These are phyloP conservation scores for Malassezia sp. DNA, from an alignment of 1,284 basidiomycete genomes.

Conservation along the genomic window DNA sequence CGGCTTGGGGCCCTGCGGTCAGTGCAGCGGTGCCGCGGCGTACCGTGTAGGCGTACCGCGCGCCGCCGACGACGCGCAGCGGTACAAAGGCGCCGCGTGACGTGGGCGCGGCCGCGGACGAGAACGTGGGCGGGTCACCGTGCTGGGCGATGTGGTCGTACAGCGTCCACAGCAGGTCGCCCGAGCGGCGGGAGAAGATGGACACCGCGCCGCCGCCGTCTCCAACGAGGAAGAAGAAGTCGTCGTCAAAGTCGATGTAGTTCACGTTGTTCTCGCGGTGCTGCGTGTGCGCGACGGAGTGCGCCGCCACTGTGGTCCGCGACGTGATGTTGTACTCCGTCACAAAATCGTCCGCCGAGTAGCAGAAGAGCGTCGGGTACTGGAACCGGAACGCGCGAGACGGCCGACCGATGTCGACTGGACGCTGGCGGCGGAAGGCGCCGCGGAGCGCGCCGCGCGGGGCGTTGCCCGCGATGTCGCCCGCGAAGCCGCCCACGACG, in stretches of 20 bases:
- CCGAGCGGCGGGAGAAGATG: slow-evolving; percentile 19
- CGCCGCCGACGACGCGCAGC: too few relatives aligned
- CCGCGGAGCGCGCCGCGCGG: slow-evolving; percentile 22
- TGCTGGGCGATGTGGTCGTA: slow-evolving; percentile 20
- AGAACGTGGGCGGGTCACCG: too few relatives aligned
- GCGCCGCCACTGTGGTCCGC: slow-evolving; percentile 16
- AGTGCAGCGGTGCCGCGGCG: not conserved
- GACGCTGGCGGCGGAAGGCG: slow-evolving; percentile 19
- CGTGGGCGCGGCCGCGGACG: too few relatives aligned
- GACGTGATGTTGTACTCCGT: slow-evolving; percentile 22
- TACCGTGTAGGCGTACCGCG: too few relatives aligned
- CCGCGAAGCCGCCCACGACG: too few relatives aligned
- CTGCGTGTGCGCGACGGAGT: slow-evolving; percentile 18
- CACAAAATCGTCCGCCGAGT: slow-evolving; percentile 22
- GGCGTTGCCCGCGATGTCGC: too few relatives aligned
- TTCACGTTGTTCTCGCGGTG: slow-evolving; percentile 25
- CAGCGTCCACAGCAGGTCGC: slow-evolving; percentile 23
- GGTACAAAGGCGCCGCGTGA: too few relatives aligned
- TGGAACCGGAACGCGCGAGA: slow-evolving; percentile 33
- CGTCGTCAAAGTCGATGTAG: slow-evolving; percentile 39
- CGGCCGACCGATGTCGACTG: slow-evolving; percentile 17
- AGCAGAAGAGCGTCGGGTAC: slow-evolving; percentile 24
- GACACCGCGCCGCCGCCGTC: slow-evolving; percentile 21
- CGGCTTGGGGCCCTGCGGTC: slow-evolving; percentile 4
- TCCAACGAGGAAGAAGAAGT: slow-evolving; percentile 29